Evolutionary conservation across 768 basidiomycete species (phyloP).

Genomic region (Tremella mesenterica): DNA sequence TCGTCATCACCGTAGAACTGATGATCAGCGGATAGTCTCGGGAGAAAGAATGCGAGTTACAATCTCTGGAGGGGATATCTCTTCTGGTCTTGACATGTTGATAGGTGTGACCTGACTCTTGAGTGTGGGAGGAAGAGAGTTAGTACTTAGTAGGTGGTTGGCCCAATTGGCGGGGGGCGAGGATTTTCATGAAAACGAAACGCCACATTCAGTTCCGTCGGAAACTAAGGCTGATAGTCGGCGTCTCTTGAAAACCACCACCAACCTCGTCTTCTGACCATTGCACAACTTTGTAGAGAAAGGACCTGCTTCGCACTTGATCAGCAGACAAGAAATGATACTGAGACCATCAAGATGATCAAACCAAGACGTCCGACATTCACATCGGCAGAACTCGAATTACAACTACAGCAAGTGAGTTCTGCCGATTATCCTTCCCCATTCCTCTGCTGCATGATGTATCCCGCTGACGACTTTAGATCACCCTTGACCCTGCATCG

Average conservation of each 20-base stretch:
- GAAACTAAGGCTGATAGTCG: too few species aligned
- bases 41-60: slow-evolving; percentile 47
- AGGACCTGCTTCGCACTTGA: too few species aligned
- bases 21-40: neutral
- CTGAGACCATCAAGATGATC: slow-evolving; percentile 21
- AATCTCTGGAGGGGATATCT: slow-evolving; percentile 81
- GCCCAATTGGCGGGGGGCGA: too few species aligned
- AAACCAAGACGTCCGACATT: slow-evolving; percentile 32
- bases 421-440: neutral
- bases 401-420: slow-evolving; percentile 40
- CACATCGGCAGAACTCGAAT: slow-evolving; percentile 39
- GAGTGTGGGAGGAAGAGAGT: too few species aligned
- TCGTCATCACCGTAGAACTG: slow-evolving; percentile 96
- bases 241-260: too few species aligned
- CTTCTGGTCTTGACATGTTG: slow-evolving; percentile 75
- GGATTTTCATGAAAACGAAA: too few species aligned
- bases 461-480: slow-evolving; percentile 5
- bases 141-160: too few species aligned
- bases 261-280: too few species aligned
- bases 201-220: too few species aligned
- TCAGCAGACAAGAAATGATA: too few species aligned
- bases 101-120: too few species aligned
- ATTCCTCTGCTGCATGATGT: neutral
- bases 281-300: too few species aligned
- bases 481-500: slow-evolving; percentile 32